These are phyloP conservation scores for Phytophthora idaei DNA, from an alignment of 352 stramenopile species.

Conservation along the genomic window DNA sequence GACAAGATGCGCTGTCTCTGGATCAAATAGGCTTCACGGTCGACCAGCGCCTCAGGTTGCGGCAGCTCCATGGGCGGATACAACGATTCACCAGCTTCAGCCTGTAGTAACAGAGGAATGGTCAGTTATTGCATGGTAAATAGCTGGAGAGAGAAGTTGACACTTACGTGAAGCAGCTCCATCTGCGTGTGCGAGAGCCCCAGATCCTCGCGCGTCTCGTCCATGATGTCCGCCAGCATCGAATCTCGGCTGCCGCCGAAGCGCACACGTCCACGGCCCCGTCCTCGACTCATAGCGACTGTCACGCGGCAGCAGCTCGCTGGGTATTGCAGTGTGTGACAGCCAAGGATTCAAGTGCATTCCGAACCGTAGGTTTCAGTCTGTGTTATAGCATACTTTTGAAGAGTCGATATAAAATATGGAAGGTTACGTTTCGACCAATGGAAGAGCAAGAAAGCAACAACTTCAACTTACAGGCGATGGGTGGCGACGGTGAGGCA, in stretches of 20 bases:
- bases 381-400: constrained; percentile 1
- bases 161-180: constrained; percentile 66
- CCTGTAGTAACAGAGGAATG: constrained; percentile 27
- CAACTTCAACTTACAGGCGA: constrained; percentile 22
- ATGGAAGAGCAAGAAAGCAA: background rate
- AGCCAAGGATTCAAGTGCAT: constrained; percentile 31
- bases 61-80: constrained; percentile 70
- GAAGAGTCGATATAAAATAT: constrained; percentile 1
- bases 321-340: constrained; percentile 6
- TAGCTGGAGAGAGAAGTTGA: background rate
- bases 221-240: constrained; percentile 67
- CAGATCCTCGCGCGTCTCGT: constrained; percentile 75
- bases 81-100: constrained; percentile 50
- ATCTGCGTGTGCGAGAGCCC: constrained; percentile 73
- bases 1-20: constrained; percentile 68
- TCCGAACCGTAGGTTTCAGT: constrained; percentile 1
- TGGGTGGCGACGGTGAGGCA: background rate
- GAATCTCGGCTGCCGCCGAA: constrained; percentile 78
- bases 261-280: constrained; percentile 65
- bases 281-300: constrained; percentile 61
- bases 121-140: background rate
- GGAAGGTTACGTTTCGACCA: constrained; percentile 1
- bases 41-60: constrained; percentile 59
- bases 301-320: background rate
- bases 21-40: constrained; percentile 70